Evolutionary conservation across 495 filamentous ascomycete genomes (phyloP).

Genomic region (Aspergillus homomorphus): DNA sequence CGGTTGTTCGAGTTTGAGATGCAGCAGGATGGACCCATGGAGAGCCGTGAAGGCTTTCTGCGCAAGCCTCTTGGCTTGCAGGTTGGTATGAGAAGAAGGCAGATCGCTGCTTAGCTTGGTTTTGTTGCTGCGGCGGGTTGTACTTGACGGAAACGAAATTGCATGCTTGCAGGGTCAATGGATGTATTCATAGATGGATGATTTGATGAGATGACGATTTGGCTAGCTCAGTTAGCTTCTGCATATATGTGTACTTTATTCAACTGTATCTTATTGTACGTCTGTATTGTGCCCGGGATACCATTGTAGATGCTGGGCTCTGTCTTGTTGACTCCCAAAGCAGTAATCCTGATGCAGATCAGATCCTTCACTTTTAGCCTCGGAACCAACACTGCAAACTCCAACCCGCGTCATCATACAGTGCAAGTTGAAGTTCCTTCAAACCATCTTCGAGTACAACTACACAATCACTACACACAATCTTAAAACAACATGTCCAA

Average conservation of each 20-base stretch:
- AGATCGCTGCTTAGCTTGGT: background rate
- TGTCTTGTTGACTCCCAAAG: background rate
- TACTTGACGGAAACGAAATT: background rate
- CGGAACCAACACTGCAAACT: too few species aligned
- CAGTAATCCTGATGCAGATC: background rate
- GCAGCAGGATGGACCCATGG: constrained; percentile 62
- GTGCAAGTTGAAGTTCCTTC: too few species aligned
- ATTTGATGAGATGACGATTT: background rate
- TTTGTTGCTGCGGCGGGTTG: background rate
- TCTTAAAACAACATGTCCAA: background rate
- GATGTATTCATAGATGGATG: constrained; percentile 1
- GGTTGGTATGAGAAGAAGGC: constrained; percentile 59
- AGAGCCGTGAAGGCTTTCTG: constrained; percentile 85
- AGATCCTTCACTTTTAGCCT: too few species aligned
- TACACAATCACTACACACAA: too few species aligned
- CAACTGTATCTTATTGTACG: background rate
- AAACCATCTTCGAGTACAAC: too few species aligned
- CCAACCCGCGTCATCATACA: too few species aligned
- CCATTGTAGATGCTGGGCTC: too few species aligned
- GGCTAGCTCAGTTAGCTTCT: background rate
- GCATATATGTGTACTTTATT: background rate
- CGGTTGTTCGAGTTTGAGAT: constrained; percentile 71
- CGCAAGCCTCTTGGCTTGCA: constrained; percentile 76
- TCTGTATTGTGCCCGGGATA: too few species aligned
- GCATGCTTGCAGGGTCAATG: background rate